These are phyloP conservation scores for Candida multigemmis DNA, from an alignment of 805 yeast genomes.

Conservation along the genomic window DNA sequence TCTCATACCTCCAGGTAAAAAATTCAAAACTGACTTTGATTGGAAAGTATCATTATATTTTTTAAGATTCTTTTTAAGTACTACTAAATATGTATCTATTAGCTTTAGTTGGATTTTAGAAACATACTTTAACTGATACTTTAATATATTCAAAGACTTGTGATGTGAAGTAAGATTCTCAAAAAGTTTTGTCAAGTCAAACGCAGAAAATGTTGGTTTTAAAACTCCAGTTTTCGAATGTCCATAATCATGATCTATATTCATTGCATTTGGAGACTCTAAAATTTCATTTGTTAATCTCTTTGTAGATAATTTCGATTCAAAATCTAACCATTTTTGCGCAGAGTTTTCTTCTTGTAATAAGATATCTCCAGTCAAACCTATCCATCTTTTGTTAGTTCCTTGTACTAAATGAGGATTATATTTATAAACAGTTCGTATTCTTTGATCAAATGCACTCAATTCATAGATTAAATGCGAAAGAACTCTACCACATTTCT, in stretches of 20 bases:
- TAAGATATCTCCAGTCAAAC: constrained; percentile 34
- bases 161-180: constrained; percentile 50
- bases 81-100: constrained; percentile 41
- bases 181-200: constrained; percentile 45
- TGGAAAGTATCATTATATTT: constrained; percentile 31
- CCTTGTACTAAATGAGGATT: constrained; percentile 22
- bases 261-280: constrained; percentile 39
- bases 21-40: constrained; percentile 20
- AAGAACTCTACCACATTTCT: constrained; percentile 37
- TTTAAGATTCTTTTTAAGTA: constrained; percentile 30
- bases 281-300: constrained; percentile 44
- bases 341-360: constrained; percentile 20
- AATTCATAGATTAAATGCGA: constrained; percentile 53
- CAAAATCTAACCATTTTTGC: constrained; percentile 44
- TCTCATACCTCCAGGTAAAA: constrained; percentile 26
- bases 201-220: constrained; percentile 56
- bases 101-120: constrained; percentile 50
- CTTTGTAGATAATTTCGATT: constrained; percentile 39
- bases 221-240: constrained; percentile 5
- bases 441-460: constrained; percentile 45
- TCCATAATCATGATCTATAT: constrained; percentile 46
- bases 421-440: constrained; percentile 37
- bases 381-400: constrained; percentile 34
- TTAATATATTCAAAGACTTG: constrained; percentile 38
- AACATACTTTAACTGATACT: constrained; percentile 47